phyloP scores from a whole-genome alignment of 345 rosid genomes.

The Eucalyptus erythrocorys region DNA sequence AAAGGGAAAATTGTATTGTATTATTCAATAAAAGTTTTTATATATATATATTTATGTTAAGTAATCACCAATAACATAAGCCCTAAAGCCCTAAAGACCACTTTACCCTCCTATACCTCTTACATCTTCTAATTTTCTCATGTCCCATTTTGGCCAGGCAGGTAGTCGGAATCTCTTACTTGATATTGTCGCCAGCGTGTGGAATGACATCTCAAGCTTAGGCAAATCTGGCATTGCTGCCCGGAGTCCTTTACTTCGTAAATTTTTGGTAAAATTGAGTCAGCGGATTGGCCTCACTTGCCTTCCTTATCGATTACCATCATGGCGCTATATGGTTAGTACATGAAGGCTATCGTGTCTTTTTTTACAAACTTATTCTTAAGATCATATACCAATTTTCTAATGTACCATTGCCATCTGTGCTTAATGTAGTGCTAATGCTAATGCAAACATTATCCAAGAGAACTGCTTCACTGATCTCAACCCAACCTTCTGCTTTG shows the following conservation, averaged over 20 bases:
- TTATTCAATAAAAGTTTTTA: too few relatives aligned
- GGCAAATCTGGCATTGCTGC: constrained; percentile 53
- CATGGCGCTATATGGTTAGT: constrained; percentile 90
- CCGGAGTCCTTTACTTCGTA: constrained; percentile 77
- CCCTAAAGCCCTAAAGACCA: too few relatives aligned
- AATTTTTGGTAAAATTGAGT: constrained; percentile 69
- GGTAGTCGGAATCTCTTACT: constrained; percentile 52
- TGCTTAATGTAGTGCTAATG: background rate
- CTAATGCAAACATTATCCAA: background rate
- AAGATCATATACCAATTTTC: background rate
- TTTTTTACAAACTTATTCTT: background rate
- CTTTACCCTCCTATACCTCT: too few relatives aligned
- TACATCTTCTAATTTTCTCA: background rate
- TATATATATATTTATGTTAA: too few relatives aligned
- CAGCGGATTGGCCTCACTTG: constrained; percentile 82
- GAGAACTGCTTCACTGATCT: background rate
- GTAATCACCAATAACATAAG: too few relatives aligned
- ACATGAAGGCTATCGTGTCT: background rate
- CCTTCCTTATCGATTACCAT: constrained; percentile 73
- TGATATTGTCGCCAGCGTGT: constrained; percentile 47
- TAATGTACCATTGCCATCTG: background rate
- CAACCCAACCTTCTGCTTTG: background rate
- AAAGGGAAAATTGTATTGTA: too few relatives aligned
- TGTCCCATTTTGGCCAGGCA: constrained; percentile 37
- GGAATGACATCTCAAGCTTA: constrained; percentile 50